Evolutionary conservation across 1,284 basidiomycete species (phyloP).

Genomic region (Moesziomyces aphidis): DNA sequence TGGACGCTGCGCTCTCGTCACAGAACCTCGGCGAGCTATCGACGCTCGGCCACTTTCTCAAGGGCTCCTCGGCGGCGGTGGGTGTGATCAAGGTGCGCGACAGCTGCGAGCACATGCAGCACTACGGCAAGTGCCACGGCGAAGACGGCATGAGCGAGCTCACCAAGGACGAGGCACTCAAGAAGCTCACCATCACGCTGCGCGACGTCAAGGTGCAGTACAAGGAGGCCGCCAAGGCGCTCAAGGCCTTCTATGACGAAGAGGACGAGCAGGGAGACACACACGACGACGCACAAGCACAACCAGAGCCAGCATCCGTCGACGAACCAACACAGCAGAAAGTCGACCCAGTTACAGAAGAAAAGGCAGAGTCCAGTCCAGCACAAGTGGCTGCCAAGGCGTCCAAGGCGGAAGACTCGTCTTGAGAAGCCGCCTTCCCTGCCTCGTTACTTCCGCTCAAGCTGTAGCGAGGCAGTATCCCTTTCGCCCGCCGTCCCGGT

Average conservation of each 20-base stretch:
- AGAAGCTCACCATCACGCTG: slow-evolving; percentile 49
- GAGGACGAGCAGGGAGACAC: slow-evolving; percentile 20
- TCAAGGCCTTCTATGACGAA: slow-evolving; percentile 68
- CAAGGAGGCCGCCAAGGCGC: slow-evolving; percentile 62
- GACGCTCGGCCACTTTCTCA: slow-evolving; percentile 88
- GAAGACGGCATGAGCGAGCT: slow-evolving; percentile 58
- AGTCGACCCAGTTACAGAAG: neutral
- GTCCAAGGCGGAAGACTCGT: too few relatives aligned
- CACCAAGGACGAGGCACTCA: slow-evolving; percentile 45
- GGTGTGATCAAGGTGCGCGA: slow-evolving; percentile 83
- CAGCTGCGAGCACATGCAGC: slow-evolving; percentile 88
- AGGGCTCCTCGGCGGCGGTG: slow-evolving; percentile 91
- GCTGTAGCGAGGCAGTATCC: too few relatives aligned
- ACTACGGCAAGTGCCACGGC: slow-evolving; percentile 75
- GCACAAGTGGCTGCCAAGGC: too few relatives aligned
- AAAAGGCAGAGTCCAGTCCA: too few relatives aligned
- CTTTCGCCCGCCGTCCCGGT: too few relatives aligned
- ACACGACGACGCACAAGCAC: slow-evolving; percentile 60
- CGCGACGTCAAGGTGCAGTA: slow-evolving; percentile 58
- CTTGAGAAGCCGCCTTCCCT: too few relatives aligned
- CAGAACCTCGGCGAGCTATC: slow-evolving; percentile 78
- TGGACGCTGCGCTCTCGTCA: slow-evolving; percentile 78
- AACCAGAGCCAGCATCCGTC: slow-evolving; percentile 71
- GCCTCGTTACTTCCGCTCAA: too few relatives aligned
- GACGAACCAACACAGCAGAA: slow-evolving; percentile 65